A percentile compares a stretch with the other conserved stretches of the same genome.
phyloP scores from a whole-genome alignment of 768 basidiomycete species.

The Candolleomyces aberdarensis region DNA sequence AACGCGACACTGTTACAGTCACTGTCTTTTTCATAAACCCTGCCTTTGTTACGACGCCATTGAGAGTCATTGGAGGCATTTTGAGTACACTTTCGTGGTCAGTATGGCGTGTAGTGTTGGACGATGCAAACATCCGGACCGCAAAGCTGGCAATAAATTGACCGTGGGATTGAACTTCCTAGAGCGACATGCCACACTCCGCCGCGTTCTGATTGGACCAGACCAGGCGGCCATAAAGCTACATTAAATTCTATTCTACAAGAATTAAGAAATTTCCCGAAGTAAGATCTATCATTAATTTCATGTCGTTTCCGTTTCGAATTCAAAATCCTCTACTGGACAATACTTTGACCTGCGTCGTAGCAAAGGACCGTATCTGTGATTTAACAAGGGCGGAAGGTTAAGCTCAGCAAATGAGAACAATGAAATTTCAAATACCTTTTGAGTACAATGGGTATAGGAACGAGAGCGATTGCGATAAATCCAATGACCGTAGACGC shows the following conservation, averaged over 20 bases:
- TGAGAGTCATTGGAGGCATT: constrained; percentile 80
- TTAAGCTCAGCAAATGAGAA: background rate
- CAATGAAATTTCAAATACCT: constrained; percentile 23
- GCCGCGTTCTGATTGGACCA: too few species aligned
- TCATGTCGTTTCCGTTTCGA: background rate
- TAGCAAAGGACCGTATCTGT: constrained; percentile 40
- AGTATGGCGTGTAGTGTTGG: background rate
- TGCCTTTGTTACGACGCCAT: constrained; percentile 74
- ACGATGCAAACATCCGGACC: background rate
- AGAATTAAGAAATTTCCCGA: background rate
- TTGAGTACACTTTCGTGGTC: constrained; percentile 6
- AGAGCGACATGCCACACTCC: background rate
- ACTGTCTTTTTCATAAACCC: constrained; percentile 84
- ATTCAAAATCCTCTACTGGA: constrained; percentile 19
- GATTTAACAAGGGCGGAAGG: too few species aligned
- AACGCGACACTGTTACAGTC: constrained; percentile 77
- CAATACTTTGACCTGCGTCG: constrained; percentile 42
- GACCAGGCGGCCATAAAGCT: too few species aligned
- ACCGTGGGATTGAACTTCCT: constrained; percentile 1
- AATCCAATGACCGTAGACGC: constrained; percentile 57
- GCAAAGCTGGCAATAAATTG: background rate
- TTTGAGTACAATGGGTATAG: constrained; percentile 46
- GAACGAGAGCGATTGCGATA: constrained; percentile 48
- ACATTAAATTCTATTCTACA: background rate
- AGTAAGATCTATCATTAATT: background rate